Conservation (phyloP, 2,329 filamentous ascomycete genomes). For the Aspergillus clavatus region DNA sequence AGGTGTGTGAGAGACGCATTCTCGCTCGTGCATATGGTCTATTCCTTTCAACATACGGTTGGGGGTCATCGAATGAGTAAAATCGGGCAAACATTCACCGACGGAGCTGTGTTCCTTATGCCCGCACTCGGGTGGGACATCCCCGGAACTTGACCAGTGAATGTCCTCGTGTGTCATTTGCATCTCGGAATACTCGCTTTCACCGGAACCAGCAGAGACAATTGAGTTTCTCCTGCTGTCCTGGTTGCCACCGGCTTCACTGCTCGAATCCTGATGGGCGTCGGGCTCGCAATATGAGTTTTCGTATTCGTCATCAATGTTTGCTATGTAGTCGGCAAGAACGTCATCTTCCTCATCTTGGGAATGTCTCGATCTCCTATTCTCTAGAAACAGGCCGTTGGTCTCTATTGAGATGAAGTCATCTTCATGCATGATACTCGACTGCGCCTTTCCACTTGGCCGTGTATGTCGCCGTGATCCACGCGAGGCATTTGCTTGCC, state of each 20-base stretch:
- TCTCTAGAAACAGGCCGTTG: constrained; percentile 8
- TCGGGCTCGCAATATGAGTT: constrained; percentile 11
- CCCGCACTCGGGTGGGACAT: too few relatives aligned
- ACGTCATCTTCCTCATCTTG: constrained; percentile 48
- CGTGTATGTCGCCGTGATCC: not conserved
- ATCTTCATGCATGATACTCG: not conserved
- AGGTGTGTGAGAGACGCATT: not conserved
- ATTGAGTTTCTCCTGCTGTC: not conserved
- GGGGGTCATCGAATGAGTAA: too few relatives aligned
- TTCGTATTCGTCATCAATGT: constrained; percentile 32
- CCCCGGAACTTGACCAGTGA: too few relatives aligned
- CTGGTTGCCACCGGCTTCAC: not conserved
- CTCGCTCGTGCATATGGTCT: not conserved
- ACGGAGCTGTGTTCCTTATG: too few relatives aligned
- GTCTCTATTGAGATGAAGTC: not conserved
- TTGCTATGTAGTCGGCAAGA: constrained; percentile 39
- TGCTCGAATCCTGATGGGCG: constrained; percentile 36
- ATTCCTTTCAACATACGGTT: not conserved
- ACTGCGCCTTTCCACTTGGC: not conserved
- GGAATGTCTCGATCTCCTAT: constrained; percentile 9
- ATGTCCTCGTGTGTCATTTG: too few relatives aligned
- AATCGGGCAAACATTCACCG: too few relatives aligned
- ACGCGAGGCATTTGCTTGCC: too few relatives aligned
- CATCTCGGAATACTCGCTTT: too few relatives aligned
- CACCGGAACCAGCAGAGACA: too few relatives aligned